A percentile compares a stretch with the other conserved stretches of the same genome.
Evolutionary conservation across 108 stramenopile genomes (phyloP).

Genomic region (Cyclotella choctawhatcheeana): DNA sequence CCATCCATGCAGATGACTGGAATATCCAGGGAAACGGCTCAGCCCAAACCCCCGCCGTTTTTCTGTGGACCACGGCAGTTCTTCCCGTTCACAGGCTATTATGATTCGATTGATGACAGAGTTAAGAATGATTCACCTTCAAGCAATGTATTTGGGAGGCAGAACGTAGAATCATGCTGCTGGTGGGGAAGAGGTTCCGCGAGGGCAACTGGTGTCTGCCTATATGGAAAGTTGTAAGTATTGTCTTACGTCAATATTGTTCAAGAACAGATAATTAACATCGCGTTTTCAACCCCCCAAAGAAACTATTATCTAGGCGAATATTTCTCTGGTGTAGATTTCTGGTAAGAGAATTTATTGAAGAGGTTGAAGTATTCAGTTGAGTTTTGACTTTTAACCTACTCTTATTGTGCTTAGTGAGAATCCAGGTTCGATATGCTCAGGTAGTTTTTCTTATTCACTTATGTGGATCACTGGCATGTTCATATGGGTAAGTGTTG

Average conservation of each 20-base stretch:
- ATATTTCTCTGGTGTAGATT: constrained; percentile 34
- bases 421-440: constrained; percentile 35
- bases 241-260: too few species aligned
- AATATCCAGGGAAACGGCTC: constrained; percentile 19
- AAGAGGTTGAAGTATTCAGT: too few species aligned
- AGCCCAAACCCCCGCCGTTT: constrained; percentile 37
- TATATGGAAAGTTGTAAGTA: constrained; percentile 44
- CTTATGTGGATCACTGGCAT: constrained; percentile 54
- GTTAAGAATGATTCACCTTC: constrained; percentile 23
- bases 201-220: constrained; percentile 32
- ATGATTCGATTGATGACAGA: not conserved
- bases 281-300: too few species aligned
- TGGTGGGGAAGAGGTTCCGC: constrained; percentile 37
- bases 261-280: too few species aligned
- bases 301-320: constrained; percentile 35
- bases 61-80: constrained; percentile 38
- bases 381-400: too few species aligned
- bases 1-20: constrained; percentile 45
- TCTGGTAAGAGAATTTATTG: too few species aligned
- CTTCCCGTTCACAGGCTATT: constrained; percentile 18
- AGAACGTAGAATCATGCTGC: constrained; percentile 30
- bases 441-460: constrained; percentile 24
- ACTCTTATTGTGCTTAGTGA: too few species aligned
- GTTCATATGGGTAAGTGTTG: constrained; percentile 34
- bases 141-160: constrained; percentile 17